Conservation (phyloP, 345 rosid species). For the Viola odorata region DNA sequence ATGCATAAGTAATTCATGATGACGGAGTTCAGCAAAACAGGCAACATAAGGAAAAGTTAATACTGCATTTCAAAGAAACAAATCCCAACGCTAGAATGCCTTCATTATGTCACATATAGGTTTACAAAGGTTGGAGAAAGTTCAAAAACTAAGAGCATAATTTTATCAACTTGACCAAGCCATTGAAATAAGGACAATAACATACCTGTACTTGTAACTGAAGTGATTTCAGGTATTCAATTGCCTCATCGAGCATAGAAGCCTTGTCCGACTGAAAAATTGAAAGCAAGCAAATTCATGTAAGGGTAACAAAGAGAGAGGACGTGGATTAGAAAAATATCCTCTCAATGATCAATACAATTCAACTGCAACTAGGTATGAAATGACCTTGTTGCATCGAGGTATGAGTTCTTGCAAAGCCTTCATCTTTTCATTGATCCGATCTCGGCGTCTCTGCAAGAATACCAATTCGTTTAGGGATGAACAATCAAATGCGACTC, state of each 20-base stretch:
- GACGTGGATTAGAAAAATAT: no score
- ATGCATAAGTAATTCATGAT: no score
- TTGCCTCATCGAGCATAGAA: conserved; percentile 90
- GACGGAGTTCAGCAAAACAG: no score
- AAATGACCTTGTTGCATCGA: conserved; percentile 71
- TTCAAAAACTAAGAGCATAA: no score
- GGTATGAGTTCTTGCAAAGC: conserved; percentile 89
- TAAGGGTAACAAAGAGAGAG: background rate
- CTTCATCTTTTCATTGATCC: conserved; percentile 87
- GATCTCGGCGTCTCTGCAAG: conserved; percentile 72
- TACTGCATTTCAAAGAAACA: no score
- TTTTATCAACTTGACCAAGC: no score
- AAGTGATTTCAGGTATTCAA: conserved; percentile 85
- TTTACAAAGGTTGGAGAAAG: no score
- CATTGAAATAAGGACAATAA: background rate
- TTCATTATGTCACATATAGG: no score
- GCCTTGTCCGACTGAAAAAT: conserved; percentile 78
- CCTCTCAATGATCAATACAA: no score
- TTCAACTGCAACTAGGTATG: background rate
- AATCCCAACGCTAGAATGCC: no score
- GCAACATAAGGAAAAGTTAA: no score
- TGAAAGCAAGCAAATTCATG: background rate
- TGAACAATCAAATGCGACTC: background rate
- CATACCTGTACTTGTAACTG: conserved; percentile 83
- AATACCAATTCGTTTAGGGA: background rate